Evolutionary conservation across 306 rosid genomes (phyloP), one percentile per base, ranked within the genome.

Genomic region (Purshia tridentata): DNA sequence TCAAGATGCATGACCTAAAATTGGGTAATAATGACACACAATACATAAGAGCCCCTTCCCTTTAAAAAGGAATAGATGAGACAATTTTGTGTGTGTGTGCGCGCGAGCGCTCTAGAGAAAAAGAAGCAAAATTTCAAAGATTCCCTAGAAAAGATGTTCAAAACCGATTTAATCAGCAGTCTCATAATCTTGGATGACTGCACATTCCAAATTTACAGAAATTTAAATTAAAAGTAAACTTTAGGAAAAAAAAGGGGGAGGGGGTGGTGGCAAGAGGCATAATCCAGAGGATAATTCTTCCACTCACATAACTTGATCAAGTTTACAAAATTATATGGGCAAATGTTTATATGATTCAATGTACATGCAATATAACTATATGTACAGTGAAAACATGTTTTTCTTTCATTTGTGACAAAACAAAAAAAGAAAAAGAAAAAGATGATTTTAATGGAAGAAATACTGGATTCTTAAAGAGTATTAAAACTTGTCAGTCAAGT

Each of bases 1-100:
- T 95, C 99, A 62, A 95, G 99, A 86, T 95, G 98, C 99, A 95
- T 95, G 77, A 95, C 99, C 99, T 95, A 85, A 76, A 76, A 81
- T 45, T 61, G 65, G 77, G 65, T 51, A 76, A 78, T 82, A 39
- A 46, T 67, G 81, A 70, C 22, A 69, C 50, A 72, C 29, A 72
- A 69, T 57, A 66, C 20, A 73, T 69, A 66, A 67, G 46, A 48
- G 51, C 51, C 29, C 44, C 69, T 44, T 41, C 55, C 47, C 7
- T 19, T 52, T 14, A 16, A 22, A 56, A 41, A 41, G 4, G 3
- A 54, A 18, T 19, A 35, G 47, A 16, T 9, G 8, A 51, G 39
- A 41, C 22, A 29, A 1, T 6, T 15, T 6, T 37, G 45, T 23
- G 40, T 14, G 45, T 1, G 7, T 1, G 6, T n/a, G n/a, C n/a